Evolutionary conservation across 2,329 filamentous ascomycete genomes (phyloP).

Genomic region (Penicillium corylophilum): DNA sequence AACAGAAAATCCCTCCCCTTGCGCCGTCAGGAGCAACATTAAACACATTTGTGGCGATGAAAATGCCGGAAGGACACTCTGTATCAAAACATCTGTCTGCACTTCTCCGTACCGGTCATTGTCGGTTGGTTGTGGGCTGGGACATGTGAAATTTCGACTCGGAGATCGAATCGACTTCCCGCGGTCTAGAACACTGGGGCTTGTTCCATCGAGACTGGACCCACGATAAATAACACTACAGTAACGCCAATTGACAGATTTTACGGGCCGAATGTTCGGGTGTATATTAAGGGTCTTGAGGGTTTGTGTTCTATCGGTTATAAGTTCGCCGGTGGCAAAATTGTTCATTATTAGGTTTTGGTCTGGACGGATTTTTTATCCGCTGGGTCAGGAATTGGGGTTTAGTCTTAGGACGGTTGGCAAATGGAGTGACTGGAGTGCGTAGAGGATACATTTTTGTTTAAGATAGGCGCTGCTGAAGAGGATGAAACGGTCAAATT

Average conservation of each 20-base stretch:
- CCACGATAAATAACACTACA: background rate
- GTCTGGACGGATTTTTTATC: background rate
- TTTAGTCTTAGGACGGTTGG: no score
- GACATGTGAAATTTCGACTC: background rate
- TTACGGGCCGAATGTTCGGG: background rate
- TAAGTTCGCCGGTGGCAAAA: background rate
- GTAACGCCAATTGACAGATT: background rate
- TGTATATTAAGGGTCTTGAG: background rate
- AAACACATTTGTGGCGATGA: background rate
- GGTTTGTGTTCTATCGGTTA: background rate
- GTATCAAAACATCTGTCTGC: background rate
- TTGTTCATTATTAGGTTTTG: background rate
- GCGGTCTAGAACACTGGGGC: slow-evolving; percentile 1
- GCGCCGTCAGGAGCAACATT: slow-evolving; percentile 1
- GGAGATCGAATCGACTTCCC: background rate
- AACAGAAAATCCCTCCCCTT: slow-evolving; percentile 14
- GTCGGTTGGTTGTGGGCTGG: background rate
- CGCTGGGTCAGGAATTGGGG: background rate
- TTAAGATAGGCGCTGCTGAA: background rate
- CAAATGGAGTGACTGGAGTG: background rate
- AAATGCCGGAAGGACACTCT: background rate
- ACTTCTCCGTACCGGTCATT: background rate
- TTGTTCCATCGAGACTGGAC: background rate
- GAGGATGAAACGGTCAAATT: background rate
- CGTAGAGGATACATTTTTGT: background rate